These are phyloP conservation scores for Salix caprea DNA, from an alignment of 345 rosid genomes.

Conservation along the genomic window DNA sequence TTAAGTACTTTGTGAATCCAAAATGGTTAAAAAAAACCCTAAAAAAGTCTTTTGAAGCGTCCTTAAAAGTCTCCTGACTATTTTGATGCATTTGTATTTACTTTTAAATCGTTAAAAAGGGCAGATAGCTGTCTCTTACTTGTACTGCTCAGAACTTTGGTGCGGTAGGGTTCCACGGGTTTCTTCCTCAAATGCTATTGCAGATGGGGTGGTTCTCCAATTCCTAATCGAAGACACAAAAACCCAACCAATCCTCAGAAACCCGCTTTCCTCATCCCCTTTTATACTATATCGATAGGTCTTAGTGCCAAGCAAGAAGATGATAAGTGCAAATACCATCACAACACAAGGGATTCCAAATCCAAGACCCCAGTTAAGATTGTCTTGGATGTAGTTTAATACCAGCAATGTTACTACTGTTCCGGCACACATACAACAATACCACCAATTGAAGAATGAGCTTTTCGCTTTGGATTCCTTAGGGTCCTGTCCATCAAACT, in stretches of 20 bases:
- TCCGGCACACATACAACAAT: constrained; percentile 12
- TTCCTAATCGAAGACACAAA: constrained; percentile 12
- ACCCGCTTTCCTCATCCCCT: constrained; percentile 12
- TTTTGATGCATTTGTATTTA: neutral
- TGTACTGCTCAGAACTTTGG: constrained; percentile 17
- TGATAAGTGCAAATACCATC: constrained; percentile 17
- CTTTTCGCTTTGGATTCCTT: constrained; percentile 17
- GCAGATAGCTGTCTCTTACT: constrained; percentile 11
- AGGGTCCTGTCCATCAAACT: constrained; percentile 24
- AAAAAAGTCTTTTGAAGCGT: neutral
- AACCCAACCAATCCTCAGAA: constrained; percentile 19
- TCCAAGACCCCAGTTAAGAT: constrained; percentile 24
- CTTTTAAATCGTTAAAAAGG: neutral
- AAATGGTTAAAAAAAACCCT: neutral
- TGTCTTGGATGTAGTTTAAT: constrained; percentile 25
- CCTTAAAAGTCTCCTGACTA: neutral
- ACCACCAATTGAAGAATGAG: constrained; percentile 32
- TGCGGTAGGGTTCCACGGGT: constrained; percentile 4
- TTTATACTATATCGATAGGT: constrained; percentile 15
- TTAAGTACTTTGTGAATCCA: neutral
- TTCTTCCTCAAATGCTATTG: constrained; percentile 13
- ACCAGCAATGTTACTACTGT: constrained; percentile 5
- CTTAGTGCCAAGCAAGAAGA: constrained; percentile 20
- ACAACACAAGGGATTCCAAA: constrained; percentile 26
- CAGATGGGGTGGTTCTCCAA: constrained; percentile 12